Percentiles rank a stretch among this genome's conserved stretches.
Evolutionary conservation across 352 stramenopile species (phyloP).

Genomic region (Blastocystis sp.): DNA sequence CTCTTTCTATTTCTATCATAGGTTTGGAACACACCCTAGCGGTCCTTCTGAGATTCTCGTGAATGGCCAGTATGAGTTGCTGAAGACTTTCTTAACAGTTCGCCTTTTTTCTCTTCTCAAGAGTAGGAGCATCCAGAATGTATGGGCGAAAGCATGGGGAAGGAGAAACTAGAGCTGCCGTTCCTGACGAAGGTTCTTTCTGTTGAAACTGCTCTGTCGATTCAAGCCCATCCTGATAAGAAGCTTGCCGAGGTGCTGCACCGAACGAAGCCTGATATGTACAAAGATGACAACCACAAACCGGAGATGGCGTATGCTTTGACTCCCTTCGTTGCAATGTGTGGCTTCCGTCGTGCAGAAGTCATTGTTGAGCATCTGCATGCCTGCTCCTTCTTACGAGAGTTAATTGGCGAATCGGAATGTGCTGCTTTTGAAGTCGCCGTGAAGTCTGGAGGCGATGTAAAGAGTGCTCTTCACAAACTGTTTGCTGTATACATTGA

Average conservation of each 20-base stretch:
- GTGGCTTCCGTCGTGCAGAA: conserved; percentile 83
- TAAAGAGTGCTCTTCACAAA: conserved; percentile 9
- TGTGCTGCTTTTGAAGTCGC: background rate
- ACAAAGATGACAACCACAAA: conserved; percentile 98
- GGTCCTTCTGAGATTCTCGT: conserved; percentile 75
- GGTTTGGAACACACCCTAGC: conserved; percentile 87
- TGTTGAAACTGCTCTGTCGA: conserved; percentile 91
- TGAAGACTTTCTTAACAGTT: conserved; percentile 73
- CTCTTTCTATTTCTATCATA: conserved; percentile 63
- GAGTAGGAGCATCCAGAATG: conserved; percentile 66
- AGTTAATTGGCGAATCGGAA: conserved; percentile 66
- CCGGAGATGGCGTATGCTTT: conserved; percentile 97
- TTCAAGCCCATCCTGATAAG: conserved; percentile 83
- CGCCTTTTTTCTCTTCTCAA: background rate
- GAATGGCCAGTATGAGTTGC: conserved; percentile 66
- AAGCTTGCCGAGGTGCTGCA: conserved; percentile 74
- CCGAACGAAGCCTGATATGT: conserved; percentile 78
- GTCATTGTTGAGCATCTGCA: conserved; percentile 82
- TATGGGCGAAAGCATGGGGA: conserved; percentile 62
- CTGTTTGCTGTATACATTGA: conserved; percentile 45
- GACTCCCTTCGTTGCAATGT: conserved; percentile 89
- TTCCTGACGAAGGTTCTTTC: conserved; percentile 97
- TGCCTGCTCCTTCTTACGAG: conserved; percentile 78
- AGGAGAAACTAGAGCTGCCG: conserved; percentile 74
- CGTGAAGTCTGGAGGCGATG: background rate